Base-by-base conservation (phyloP, 2,329 filamentous ascomycete genomes). In the Colletotrichum sp. region DNA sequence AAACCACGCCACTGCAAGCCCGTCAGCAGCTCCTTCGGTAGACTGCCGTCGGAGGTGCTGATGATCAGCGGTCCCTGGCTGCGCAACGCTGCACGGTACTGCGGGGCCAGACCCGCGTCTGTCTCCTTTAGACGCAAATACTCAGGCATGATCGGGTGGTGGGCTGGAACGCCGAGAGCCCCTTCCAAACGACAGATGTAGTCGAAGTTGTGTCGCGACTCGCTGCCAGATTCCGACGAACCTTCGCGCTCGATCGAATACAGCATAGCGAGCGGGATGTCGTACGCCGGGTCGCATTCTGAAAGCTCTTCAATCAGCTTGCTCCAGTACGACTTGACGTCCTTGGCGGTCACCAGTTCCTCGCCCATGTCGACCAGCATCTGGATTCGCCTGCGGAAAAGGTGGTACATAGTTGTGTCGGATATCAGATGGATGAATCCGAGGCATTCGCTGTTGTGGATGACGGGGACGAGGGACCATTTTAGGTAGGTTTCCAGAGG, bases 1-100 rank as follows among this genome's bases (percentile, higher is more conserved):
- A 94, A 94, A 1, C 93, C 92, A 77, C 92, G 88, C 88, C 90
- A 92, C 60, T 84, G 84, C 14, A 95, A 84, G 2, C 90, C 92
- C 26, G 91, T 85, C 59, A 94, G 86, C 68, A 95, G 84, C 26
- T 86, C 82, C 26, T 86, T 79, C 4, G 93, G 91, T 9, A 95
- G 83, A 43, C 90, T 92, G 8, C 88, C 89, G 74, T 90, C 85
- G 21, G 81, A 84, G 3, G 81, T 85, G 67, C 86, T 85, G 5
- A 89, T 79, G 3, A 88, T 76, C 0, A 88, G 78, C 0, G 87
- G 87, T 8, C 84, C 82, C 7, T 82, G 82, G 8, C 82, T 82
- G 18, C 82, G 77, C 7, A 89, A 67, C 4, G 87, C 86, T 59
- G 85, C 78, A 57, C 84, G 82, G 77, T 89, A 85, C 9, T 84